These are phyloP conservation scores for Pseudogymnoascus sp. DNA, from an alignment of 2,329 filamentous ascomycete genomes.

Conservation along the genomic window DNA sequence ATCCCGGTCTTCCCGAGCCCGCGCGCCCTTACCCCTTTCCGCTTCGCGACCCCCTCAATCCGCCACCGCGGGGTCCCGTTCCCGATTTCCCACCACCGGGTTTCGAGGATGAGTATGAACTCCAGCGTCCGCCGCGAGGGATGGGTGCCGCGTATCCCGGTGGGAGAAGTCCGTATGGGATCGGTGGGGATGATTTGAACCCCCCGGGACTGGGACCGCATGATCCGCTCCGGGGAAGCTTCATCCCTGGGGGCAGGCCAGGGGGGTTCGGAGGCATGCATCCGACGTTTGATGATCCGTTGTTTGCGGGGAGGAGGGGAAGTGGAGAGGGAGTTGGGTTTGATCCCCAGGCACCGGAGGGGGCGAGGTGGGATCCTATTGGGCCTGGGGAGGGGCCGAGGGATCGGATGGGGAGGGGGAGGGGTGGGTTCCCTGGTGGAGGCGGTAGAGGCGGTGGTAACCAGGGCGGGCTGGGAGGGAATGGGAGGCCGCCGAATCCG, in stretches of 20 bases:
- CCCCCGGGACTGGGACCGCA: slow-evolving; percentile 78
- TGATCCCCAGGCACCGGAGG: slow-evolving; percentile 71
- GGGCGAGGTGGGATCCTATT: slow-evolving; percentile 84
- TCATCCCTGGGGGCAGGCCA: slow-evolving; percentile 50
- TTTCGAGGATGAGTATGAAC: slow-evolving; percentile 88
- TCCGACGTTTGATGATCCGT: slow-evolving; percentile 84
- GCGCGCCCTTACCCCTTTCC: slow-evolving; percentile 58
- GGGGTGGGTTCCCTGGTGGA: slow-evolving; percentile 39
- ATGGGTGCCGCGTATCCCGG: slow-evolving; percentile 25
- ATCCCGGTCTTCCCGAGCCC: slow-evolving; percentile 47
- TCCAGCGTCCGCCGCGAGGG: slow-evolving; percentile 58
- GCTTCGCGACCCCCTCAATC: slow-evolving; percentile 52
- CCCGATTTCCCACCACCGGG: slow-evolving; percentile 81
- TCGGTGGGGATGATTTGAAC: slow-evolving; percentile 82
- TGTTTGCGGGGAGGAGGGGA: slow-evolving; percentile 57
- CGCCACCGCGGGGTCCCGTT: slow-evolving; percentile 50
- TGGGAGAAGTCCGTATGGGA: slow-evolving; percentile 52
- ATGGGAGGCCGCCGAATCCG: slow-evolving; percentile 21
- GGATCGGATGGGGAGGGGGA: slow-evolving; percentile 34
- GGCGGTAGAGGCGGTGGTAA: slow-evolving; percentile 29
- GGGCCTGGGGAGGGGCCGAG: slow-evolving; percentile 56
- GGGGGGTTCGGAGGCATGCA: slow-evolving; percentile 77
- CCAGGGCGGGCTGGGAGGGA: slow-evolving; percentile 46
- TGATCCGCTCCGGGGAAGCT: slow-evolving; percentile 66
- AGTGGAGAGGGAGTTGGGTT: slow-evolving; percentile 42